Evolutionary conservation across 768 basidiomycete genomes (phyloP).

Genomic region (Lenzites betulinus): DNA sequence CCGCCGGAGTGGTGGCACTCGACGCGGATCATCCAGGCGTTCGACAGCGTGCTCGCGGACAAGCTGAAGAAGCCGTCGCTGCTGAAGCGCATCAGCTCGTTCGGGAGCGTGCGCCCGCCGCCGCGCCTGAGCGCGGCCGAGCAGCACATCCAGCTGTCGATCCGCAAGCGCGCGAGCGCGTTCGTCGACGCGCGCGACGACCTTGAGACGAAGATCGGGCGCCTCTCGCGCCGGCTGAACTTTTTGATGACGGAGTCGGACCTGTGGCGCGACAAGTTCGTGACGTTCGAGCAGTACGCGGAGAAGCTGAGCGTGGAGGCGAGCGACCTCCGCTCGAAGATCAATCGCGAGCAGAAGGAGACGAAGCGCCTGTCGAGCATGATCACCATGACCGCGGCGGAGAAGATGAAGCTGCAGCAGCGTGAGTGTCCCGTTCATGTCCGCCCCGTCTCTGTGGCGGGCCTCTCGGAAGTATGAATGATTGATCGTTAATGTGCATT

Average conservation of each 20-base stretch:
- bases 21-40: slow-evolving; percentile 86
- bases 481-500: not conserved
- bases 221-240: slow-evolving; percentile 81
- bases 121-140: slow-evolving; percentile 80
- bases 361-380: slow-evolving; percentile 82
- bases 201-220: slow-evolving; percentile 90
- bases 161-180: slow-evolving; percentile 91
- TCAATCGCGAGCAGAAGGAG: slow-evolving; percentile 89
- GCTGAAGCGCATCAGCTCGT: slow-evolving; percentile 79
- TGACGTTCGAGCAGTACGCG: slow-evolving; percentile 92
- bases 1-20: slow-evolving; percentile 95
- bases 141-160: slow-evolving; percentile 82
- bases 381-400: slow-evolving; percentile 73
- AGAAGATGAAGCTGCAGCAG: slow-evolving; percentile 75
- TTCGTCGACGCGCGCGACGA: slow-evolving; percentile 94
- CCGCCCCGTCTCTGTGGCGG: not conserved
- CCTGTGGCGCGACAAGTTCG: slow-evolving; percentile 91
- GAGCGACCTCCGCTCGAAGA: slow-evolving; percentile 79
- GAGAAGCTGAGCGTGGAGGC: slow-evolving; percentile 89
- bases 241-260: slow-evolving; percentile 92
- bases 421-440: slow-evolving; percentile 51
- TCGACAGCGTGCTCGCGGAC: slow-evolving; percentile 84
- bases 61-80: slow-evolving; percentile 90
- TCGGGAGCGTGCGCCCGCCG: slow-evolving; percentile 67
- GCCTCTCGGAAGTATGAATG: not conserved